Base-by-base conservation (phyloP, 2,329 filamentous ascomycete species). In the Fusarium irregulare region DNA sequence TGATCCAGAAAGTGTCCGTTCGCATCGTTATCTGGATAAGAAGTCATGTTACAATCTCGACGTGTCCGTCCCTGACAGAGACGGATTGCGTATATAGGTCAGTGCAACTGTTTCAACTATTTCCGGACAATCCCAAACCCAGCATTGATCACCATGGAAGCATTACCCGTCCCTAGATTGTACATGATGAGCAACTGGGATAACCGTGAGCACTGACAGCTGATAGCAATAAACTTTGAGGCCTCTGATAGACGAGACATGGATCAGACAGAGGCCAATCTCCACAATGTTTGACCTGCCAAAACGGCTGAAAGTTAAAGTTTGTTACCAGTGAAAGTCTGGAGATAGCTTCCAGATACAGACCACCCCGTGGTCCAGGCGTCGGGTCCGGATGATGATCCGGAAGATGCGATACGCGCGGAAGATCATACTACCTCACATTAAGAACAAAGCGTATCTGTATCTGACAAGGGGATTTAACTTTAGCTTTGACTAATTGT, bases 221-320 rank as follows among this genome's bases (percentile, higher is more conserved):
- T 37, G 34, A n/a, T 7, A 37, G 34, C 34, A 37, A 37, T 37
- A n/a, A 37, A 37, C 34, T 37, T 37, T 37, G 34, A 37, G 34
- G 18, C 34, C 34, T 37, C 34, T 37, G 34, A 37, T n/a, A 37
- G 34, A 37, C 34, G 34, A 37, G 34, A n/a, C 34, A 37, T 37
- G 34, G 34, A 37, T 37, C 34, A 37, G 18, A 11, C 5, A 37
- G 10, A 37, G 34, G 18, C 5, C 42, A 50, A 50, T 50, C 47
- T 34, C 47, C 47, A 50, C 47, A 51, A 41, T 51, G 49, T 42
- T 51, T 42, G 49, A 51, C 16, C 23, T 41, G 49, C 32, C 32
- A 42, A 23, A 51, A 51, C 34, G 14, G 49, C n/a, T 27, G 18
- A 27, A 20, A 41, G 20, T 50, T 50, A 37, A 25, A 42, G 49